Base-by-base conservation (phyloP, 129 eudicot species). In the Tagetes patula region DNA sequence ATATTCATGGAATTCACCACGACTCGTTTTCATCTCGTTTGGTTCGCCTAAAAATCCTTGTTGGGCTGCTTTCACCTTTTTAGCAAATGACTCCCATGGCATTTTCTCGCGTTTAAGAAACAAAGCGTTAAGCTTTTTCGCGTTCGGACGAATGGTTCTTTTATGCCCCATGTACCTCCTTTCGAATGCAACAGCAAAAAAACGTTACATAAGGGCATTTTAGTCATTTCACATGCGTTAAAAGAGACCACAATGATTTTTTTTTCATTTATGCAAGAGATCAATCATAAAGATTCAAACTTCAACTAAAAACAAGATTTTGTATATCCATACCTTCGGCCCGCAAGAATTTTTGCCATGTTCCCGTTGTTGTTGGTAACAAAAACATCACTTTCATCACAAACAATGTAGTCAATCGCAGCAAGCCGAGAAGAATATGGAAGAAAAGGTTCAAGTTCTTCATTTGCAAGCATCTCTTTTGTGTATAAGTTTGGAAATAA, bases 151-250 rank as follows among this genome's bases (percentile, higher is more conserved):
- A 60, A 94, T 90, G 40, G 98, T 94, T 78, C 98, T 84, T 71
- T 90, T 94, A 70, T 94, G 98, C 20, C 98, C 98, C 87, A 90
- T 81, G 75, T 93, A 93, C 85, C 98, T 90, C 96, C 98, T 93
- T 20, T 81, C 50, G 65, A 38, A 73, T 54, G 72, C 49, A 34
- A 82, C 75, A 77, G 27, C 27, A 20, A 20, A 20, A 20, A 20
- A 40, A 27, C 13, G 38, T 45, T 43, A 8, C 69, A 14, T n/a
- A 37, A 73, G 70, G 61, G 50, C 13, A 50, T 9, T 64, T 49
- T 63, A 41, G 53, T n/a, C 69, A 65, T 74, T 65, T 59, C 30
- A 61, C n/a, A 34, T 5, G 36, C 8, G 34, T 69, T 34, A 6
- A 48, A 69, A 13, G 12, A 14, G 36, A 47, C 46, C 5, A 63